These are phyloP conservation scores for Camellia sinensis DNA, from an alignment of 148 eudicot genomes.

Conservation along the genomic window DNA sequence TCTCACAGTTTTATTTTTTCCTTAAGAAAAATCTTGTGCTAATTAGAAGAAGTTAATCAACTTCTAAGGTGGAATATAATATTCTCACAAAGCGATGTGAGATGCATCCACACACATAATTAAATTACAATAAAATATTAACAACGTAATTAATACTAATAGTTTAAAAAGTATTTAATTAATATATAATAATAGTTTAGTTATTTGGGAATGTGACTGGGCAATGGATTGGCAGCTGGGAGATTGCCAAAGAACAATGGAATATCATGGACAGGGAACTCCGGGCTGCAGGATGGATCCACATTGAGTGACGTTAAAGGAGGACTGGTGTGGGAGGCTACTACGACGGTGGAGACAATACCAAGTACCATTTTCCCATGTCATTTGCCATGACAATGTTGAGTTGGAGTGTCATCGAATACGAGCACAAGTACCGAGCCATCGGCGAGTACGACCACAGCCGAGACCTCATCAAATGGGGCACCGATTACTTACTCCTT, in stretches of 20 bases:
- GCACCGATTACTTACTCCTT: constrained; percentile 56
- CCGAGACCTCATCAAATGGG: constrained; percentile 62
- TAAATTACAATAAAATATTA: too few relatives aligned
- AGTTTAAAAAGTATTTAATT: too few relatives aligned
- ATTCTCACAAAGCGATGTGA: too few relatives aligned
- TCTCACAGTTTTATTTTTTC: too few relatives aligned
- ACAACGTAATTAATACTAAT: too few relatives aligned
- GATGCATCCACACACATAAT: too few relatives aligned
- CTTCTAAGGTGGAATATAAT: too few relatives aligned
- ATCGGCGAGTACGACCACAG: constrained; percentile 47
- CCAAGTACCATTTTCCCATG: constrained; percentile 81
- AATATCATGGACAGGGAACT: constrained; percentile 47
- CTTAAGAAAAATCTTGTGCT: too few relatives aligned
- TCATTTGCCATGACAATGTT: constrained; percentile 69
- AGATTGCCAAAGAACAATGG: constrained; percentile 40
- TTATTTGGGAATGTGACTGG: too few relatives aligned
- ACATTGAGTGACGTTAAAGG: constrained; percentile 36
- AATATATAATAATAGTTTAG: too few relatives aligned
- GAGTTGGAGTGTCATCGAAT: constrained; percentile 67
- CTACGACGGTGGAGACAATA: constrained; percentile 77
- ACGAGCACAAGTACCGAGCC: constrained; percentile 50
- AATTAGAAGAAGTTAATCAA: too few relatives aligned
- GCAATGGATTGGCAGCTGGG: constrained; percentile 35
- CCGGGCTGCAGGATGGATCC: constrained; percentile 52
- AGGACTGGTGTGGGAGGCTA: constrained; percentile 67